phyloP scores from a whole-genome alignment of 2,329 filamentous ascomycete genomes.

The Fusarium stilboides region DNA sequence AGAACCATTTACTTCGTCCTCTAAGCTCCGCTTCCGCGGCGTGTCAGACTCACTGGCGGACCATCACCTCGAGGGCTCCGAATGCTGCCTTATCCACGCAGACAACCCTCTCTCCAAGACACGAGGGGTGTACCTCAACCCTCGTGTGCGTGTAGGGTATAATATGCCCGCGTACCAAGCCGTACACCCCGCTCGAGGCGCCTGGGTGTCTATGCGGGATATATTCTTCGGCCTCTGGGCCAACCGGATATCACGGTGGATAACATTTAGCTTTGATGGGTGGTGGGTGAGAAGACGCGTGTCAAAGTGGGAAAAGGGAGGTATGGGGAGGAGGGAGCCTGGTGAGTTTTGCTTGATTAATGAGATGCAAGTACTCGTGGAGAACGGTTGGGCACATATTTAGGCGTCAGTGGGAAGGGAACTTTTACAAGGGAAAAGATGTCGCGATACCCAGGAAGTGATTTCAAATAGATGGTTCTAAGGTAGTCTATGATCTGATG shows the following conservation, averaged over 20 bases:
- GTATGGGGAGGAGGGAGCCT: slow-evolving; percentile 57
- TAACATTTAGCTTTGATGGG: slow-evolving; percentile 48
- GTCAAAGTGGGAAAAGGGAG: slow-evolving; percentile 56
- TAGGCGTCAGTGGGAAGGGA: neutral
- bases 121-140: slow-evolving; percentile 77
- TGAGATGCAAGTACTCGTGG: slow-evolving; percentile 72
- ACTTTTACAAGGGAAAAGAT: neutral
- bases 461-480: neutral
- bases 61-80: slow-evolving; percentile 79
- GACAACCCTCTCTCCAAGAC: slow-evolving; percentile 73
- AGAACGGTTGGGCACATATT: slow-evolving; percentile 71
- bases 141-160: slow-evolving; percentile 78
- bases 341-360: slow-evolving; percentile 70
- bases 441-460: slow-evolving; percentile 33
- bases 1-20: slow-evolving; percentile 66
- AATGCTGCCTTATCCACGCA: slow-evolving; percentile 83
- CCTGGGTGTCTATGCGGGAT: slow-evolving; percentile 65
- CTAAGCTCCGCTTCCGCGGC: slow-evolving; percentile 72
- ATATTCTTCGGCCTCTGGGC: slow-evolving; percentile 71
- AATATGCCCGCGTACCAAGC: slow-evolving; percentile 66
- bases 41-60: slow-evolving; percentile 73
- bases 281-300: slow-evolving; percentile 58
- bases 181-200: slow-evolving; percentile 57
- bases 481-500: neutral
- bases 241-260: slow-evolving; percentile 68